Evolutionary conservation across 495 filamentous ascomycete genomes (phyloP).

Genomic region (Penicillium canariense): DNA sequence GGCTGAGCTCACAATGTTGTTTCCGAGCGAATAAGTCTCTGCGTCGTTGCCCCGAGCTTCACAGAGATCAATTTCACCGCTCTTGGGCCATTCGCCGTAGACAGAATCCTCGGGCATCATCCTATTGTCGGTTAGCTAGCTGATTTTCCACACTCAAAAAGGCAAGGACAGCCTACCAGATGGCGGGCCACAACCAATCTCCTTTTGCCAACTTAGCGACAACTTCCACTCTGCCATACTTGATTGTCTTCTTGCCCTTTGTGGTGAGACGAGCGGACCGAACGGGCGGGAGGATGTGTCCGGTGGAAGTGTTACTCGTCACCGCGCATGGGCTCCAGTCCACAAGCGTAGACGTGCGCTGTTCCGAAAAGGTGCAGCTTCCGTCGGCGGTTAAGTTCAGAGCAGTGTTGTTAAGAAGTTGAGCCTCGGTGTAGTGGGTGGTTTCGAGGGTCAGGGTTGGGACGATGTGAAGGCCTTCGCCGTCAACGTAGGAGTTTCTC

Average conservation of each 20-base stretch:
- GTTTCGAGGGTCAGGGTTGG: slow-evolving; percentile 73
- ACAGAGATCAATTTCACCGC: slow-evolving; percentile 83
- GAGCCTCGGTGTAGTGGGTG: slow-evolving; percentile 44
- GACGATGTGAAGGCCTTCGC: slow-evolving; percentile 69
- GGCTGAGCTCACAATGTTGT: slow-evolving; percentile 75
- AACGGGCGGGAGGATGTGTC: slow-evolving; percentile 73
- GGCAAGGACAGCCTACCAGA: slow-evolving; percentile 50
- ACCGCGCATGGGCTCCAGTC: slow-evolving; percentile 55
- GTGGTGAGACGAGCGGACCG: slow-evolving; percentile 77
- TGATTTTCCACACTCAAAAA: neutral
- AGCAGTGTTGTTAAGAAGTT: slow-evolving; percentile 13
- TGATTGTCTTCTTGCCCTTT: slow-evolving; percentile 64
- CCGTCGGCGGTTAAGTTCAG: slow-evolving; percentile 58
- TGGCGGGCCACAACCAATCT: slow-evolving; percentile 89
- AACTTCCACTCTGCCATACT: slow-evolving; percentile 80
- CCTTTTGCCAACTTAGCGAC: slow-evolving; percentile 69
- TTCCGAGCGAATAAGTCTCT: slow-evolving; percentile 46
- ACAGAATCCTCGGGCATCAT: slow-evolving; percentile 73
- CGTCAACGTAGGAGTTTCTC: slow-evolving; percentile 68
- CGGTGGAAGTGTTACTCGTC: slow-evolving; percentile 64
- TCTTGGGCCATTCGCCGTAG: slow-evolving; percentile 75
- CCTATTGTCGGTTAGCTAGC: slow-evolving; percentile 6
- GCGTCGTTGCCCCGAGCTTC: slow-evolving; percentile 80
- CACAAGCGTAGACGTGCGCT: slow-evolving; percentile 5
- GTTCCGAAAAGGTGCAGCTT: slow-evolving; percentile 59